A percentile compares a stretch with the other conserved stretches of the same genome.
Conservation (phyloP, 176 grass and related monocot species). For the Bonia amplexicaulis region DNA sequence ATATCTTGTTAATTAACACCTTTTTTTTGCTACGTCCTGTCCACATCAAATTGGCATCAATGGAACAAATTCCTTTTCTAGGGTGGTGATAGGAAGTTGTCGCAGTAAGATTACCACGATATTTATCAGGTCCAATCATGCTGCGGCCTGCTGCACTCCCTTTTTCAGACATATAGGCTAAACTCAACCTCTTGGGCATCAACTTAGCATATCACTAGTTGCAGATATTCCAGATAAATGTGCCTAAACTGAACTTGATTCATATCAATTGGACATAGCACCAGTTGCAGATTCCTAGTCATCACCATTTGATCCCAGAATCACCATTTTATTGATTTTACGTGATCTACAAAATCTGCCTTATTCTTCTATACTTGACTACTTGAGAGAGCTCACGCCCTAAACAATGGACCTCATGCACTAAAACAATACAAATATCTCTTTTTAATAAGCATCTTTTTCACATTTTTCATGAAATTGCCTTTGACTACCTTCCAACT, state of each 20-base stretch:
- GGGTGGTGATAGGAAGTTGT: not conserved
- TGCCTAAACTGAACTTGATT: not conserved
- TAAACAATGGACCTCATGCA: not conserved
- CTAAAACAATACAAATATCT: not conserved
- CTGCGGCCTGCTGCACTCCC: not conserved
- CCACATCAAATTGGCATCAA: not conserved
- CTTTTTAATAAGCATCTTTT: not conserved
- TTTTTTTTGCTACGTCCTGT: not conserved
- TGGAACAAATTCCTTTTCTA: not conserved
- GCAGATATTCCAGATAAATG: not conserved
- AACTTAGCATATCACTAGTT: not conserved
- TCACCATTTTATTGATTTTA: not conserved
- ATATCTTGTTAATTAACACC: not conserved
- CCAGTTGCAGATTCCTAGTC: not conserved
- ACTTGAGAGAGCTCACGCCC: not conserved
- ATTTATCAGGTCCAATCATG: not conserved
- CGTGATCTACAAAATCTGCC: not conserved
- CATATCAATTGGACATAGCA: not conserved
- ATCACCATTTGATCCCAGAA: not conserved
- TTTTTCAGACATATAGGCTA: not conserved
- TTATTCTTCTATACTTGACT: constrained; percentile 2
- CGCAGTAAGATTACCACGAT: not conserved
- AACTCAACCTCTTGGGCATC: not conserved
- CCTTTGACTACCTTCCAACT: not conserved
- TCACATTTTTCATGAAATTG: not conserved